Percentiles rank a stretch among this genome's conserved stretches.
Evolutionary conservation across 2,329 filamentous ascomycete species (phyloP).

Genomic region (Xenosphaeropsis pyriputrescens): DNA sequence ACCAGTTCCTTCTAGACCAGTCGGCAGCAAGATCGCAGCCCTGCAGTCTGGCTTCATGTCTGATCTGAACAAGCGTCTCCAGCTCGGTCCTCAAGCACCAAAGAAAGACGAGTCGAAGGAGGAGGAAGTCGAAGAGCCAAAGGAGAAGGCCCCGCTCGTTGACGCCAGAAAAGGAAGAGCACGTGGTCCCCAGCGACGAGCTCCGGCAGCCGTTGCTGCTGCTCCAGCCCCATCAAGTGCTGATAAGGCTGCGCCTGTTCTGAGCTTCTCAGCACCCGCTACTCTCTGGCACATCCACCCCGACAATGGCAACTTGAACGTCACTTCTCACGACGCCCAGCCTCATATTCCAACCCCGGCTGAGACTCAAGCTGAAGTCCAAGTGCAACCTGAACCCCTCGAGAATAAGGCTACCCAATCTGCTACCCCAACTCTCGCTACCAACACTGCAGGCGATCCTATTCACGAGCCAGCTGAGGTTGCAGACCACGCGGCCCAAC

Average conservation of each 20-base stretch:
- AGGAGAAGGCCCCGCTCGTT: conserved; percentile 63
- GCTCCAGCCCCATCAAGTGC: conserved; percentile 6
- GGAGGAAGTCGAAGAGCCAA: conserved; percentile 39
- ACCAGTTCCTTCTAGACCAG: conserved; percentile 62
- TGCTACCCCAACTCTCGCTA: conserved; percentile 9
- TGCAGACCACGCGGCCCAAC: conserved; percentile 4
- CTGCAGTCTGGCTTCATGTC: conserved; percentile 86
- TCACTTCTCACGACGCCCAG: conserved; percentile 9
- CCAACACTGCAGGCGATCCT: conserved; percentile 11
- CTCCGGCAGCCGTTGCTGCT: conserved; percentile 32
- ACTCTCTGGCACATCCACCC: conserved; percentile 26
- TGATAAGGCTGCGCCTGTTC: conserved; percentile 3
- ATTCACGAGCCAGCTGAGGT: conserved; percentile 9
- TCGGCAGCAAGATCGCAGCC: conserved; percentile 76
- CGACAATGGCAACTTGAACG: conserved; percentile 22
- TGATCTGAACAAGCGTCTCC: conserved; percentile 79
- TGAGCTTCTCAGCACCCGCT: conserved; percentile 17
- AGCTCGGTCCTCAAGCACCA: conserved; percentile 67
- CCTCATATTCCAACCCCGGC: no score
- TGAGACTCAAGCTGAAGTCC: not conserved
- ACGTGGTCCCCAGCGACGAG: conserved; percentile 69
- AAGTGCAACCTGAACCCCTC: no score
- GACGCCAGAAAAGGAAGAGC: conserved; percentile 88
- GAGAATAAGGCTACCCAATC: conserved; percentile 7
- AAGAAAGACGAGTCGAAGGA: conserved; percentile 56